phyloP scores from a whole-genome alignment of 129 eudicot species.

The sunflower (Helianthus annuus) region HanXRQr2.0-SUNRISE NC_035446.2:44078223-44078722 shows the following conservation, averaged over 20 bases:
- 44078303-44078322: conserved; percentile 27
- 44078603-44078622: no score
- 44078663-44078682: no score
- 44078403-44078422: conserved; percentile 8
- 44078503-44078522: background rate
- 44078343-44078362: conserved; percentile 35
- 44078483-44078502: conserved; percentile 17
- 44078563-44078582: background rate
- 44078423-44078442: background rate
- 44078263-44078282: conserved; percentile 42
- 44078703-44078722: no score
- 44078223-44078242: conserved; percentile 32
- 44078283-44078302: conserved; percentile 28
- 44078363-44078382: background rate
- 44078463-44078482: conserved; percentile 10
- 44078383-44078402: conserved; percentile 8
- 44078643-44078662: no score
- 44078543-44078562: background rate
- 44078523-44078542: background rate
- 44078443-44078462: background rate
- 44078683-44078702: no score
- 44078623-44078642: no score
- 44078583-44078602: background rate
- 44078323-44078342: conserved; percentile 28
- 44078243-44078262: conserved; percentile 39